A percentile compares a stretch with the other conserved stretches of the same genome.
These are phyloP conservation scores for Cyberlindnera petersonii DNA, from an alignment of 805 yeast species.

Conservation along the genomic window DNA sequence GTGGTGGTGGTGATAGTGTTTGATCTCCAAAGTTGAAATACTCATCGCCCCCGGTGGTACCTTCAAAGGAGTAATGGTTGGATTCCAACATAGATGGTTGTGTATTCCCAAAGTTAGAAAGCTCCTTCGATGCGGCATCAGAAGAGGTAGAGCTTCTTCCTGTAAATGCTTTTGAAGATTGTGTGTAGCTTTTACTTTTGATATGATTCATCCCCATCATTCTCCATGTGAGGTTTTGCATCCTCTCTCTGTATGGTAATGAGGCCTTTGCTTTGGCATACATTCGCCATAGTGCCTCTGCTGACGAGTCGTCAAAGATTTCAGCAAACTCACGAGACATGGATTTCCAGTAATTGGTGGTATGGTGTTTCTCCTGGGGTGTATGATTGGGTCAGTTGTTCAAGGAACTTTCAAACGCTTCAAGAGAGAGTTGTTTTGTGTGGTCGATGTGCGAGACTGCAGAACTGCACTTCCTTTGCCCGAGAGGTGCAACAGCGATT, in stretches of 20 bases:
- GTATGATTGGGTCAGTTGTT: background rate
- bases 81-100: background rate
- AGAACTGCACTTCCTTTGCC: too few relatives aligned
- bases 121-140: slow-evolving; percentile 8
- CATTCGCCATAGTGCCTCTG: slow-evolving; percentile 71
- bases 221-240: slow-evolving; percentile 87
- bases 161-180: background rate
- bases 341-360: background rate
- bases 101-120: background rate
- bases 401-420: too few relatives aligned
- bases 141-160: background rate
- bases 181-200: slow-evolving; percentile 1
- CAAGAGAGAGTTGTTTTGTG: too few relatives aligned
- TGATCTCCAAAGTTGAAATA: slow-evolving; percentile 21
- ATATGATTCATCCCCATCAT: slow-evolving; percentile 57
- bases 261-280: slow-evolving; percentile 72
- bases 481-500: too few relatives aligned
- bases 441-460: too few relatives aligned
- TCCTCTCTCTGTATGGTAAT: slow-evolving; percentile 68
- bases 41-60: slow-evolving; percentile 19
- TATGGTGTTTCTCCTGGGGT: background rate
- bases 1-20: slow-evolving; percentile 2
- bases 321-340: slow-evolving; percentile 4
- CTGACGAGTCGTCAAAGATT: slow-evolving; percentile 13
- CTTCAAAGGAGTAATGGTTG: background rate